Conservation (phyloP, 306 rosid genomes). For the Fragaria vesca region DNA sequence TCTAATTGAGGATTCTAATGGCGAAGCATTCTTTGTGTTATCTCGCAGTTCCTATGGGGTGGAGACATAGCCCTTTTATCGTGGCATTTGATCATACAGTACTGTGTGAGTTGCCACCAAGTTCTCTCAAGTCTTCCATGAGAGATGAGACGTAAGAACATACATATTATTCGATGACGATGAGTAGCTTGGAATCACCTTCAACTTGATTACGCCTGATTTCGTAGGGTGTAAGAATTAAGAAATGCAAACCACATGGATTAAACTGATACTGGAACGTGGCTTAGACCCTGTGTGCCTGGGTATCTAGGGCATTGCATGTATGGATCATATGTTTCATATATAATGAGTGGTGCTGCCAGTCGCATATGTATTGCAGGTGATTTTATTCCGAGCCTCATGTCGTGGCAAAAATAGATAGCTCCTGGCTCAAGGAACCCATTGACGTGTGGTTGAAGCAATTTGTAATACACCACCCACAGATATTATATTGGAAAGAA, state of each 20-base stretch:
- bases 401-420: background rate
- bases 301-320: background rate
- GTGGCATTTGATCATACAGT: background rate
- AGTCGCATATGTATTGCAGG: background rate
- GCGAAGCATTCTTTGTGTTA: background rate
- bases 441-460: background rate
- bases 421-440: background rate
- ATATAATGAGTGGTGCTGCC: background rate
- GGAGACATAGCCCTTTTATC: background rate
- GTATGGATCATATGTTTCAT: background rate
- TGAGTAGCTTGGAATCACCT: background rate
- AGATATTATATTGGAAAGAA: background rate
- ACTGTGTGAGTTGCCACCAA: background rate
- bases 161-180: background rate
- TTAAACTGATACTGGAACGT: background rate
- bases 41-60: background rate
- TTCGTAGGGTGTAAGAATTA: background rate
- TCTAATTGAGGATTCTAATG: background rate
- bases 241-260: background rate
- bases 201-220: background rate
- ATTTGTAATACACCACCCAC: background rate
- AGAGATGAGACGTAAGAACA: background rate
- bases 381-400: background rate
- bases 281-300: background rate
- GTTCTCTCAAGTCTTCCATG: background rate